Conservation (phyloP, 768 basidiomycete species). For the Boletellus ananiceps region DNA sequence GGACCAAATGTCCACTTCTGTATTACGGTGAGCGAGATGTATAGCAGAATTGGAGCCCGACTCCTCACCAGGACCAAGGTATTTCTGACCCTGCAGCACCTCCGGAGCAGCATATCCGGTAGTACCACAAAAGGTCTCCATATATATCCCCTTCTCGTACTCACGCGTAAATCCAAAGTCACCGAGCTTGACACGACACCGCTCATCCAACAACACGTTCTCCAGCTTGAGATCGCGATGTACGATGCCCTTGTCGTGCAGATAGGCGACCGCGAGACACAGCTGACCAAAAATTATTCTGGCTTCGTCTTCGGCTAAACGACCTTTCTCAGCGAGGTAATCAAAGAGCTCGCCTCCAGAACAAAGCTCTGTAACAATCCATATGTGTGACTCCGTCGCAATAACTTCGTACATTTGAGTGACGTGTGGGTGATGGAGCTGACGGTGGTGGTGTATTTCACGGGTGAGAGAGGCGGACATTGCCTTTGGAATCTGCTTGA, state of each 20-base stretch:
- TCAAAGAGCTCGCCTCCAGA: conserved; percentile 97
- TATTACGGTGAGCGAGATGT: conserved; percentile 7
- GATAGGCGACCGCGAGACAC: conserved; percentile 87
- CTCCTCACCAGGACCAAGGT: conserved; percentile 77
- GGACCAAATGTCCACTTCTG: conserved; percentile 96
- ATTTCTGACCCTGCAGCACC: conserved; percentile 84
- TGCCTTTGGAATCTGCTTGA: conserved; percentile 97
- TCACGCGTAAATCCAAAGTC: conserved; percentile 96
- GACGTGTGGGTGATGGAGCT: conserved; percentile 92
- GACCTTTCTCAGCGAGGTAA: conserved; percentile 93
- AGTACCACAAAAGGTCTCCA: conserved; percentile 95
- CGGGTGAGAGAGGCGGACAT: conserved; percentile 89
- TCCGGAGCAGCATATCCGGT: conserved; percentile 93
- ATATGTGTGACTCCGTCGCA: conserved; percentile 91
- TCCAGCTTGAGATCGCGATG: conserved; percentile 97
- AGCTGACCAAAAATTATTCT: conserved; percentile 92
- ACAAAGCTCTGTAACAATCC: conserved; percentile 97
- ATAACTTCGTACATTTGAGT: conserved; percentile 97
- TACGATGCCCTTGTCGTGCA: conserved; percentile 90
- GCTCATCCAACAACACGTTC: conserved; percentile 89
- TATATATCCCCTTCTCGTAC: conserved; percentile 67
- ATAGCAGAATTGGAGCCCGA: not conserved
- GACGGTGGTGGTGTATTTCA: conserved; percentile 97
- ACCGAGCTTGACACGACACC: conserved; percentile 86
- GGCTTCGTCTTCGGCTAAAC: conserved; percentile 80